These are phyloP conservation scores for Mentha longifolia DNA, from an alignment of 257 asterid species.

Conservation along the genomic window DNA sequence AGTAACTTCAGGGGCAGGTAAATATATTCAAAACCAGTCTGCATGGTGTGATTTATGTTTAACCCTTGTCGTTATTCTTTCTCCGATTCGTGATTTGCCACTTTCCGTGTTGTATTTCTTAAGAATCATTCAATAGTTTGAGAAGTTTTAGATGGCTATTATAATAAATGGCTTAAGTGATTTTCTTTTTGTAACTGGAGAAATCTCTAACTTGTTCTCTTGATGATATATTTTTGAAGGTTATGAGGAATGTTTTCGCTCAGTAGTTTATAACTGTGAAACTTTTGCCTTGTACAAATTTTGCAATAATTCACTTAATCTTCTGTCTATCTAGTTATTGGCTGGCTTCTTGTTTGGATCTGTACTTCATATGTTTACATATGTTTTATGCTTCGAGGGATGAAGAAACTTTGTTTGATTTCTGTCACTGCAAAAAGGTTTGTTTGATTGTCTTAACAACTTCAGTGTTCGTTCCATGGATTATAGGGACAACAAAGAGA, in stretches of 20 bases:
- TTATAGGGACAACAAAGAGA: slow-evolving; percentile 90
- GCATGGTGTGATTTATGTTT: neutral
- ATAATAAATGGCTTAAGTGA: neutral
- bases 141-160: neutral
- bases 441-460: slow-evolving; percentile 1
- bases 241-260: neutral
- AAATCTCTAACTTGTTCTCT: neutral
- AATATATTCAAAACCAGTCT: neutral
- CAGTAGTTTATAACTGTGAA: neutral
- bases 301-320: neutral
- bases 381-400: too few relatives aligned
- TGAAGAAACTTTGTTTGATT: too few relatives aligned
- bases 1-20: slow-evolving; percentile 63
- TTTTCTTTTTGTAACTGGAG: neutral
- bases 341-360: too few relatives aligned
- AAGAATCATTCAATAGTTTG: neutral
- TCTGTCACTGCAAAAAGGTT: too few relatives aligned
- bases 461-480: slow-evolving; percentile 27
- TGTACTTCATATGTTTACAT: too few relatives aligned
- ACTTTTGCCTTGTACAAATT: neutral
- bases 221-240: neutral
- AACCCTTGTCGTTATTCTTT: neutral
- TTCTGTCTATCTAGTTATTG: too few relatives aligned
- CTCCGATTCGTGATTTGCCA: slow-evolving; percentile 9
- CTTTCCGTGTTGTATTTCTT: neutral